Evolutionary conservation across 2,329 filamentous ascomycete genomes (phyloP).

Genomic region (Xylaria sp.): DNA sequence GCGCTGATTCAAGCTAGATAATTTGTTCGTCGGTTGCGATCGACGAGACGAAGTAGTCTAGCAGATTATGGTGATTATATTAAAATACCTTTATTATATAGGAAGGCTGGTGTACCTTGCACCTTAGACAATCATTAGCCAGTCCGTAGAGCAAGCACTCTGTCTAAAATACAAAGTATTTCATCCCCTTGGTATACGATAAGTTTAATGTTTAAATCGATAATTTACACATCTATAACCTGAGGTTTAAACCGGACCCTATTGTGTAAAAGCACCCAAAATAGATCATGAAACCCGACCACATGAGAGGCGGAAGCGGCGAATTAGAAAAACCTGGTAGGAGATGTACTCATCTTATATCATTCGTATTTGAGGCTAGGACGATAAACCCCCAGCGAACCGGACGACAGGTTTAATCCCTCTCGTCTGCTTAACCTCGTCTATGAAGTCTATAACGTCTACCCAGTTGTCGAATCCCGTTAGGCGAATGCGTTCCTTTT

Average conservation of each 20-base stretch:
- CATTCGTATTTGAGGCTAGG: background rate
- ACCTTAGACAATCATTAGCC: too few relatives aligned
- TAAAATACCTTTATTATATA: too few relatives aligned
- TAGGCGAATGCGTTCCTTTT: conserved; percentile 64
- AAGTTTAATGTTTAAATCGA: background rate
- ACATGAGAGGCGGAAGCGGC: background rate
- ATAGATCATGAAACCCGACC: background rate
- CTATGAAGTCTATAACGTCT: conserved; percentile 70
- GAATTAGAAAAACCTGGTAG: background rate
- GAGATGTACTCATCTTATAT: background rate
- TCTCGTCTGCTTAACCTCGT: conserved; percentile 50
- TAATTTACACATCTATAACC: background rate
- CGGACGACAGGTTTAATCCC: conserved; percentile 19
- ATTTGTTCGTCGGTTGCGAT: too few relatives aligned
- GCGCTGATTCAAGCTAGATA: too few relatives aligned
- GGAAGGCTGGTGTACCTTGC: too few relatives aligned
- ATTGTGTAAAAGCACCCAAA: background rate
- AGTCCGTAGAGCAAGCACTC: background rate
- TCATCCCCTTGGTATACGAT: background rate
- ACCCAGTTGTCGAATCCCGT: conserved; percentile 62
- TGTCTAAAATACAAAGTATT: background rate
- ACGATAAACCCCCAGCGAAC: conserved; percentile 3
- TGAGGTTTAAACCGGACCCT: background rate
- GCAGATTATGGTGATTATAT: too few relatives aligned
- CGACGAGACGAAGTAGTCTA: too few relatives aligned